Base-by-base conservation (phyloP, 495 filamentous ascomycete species). In the Penicillium parvum region DNA sequence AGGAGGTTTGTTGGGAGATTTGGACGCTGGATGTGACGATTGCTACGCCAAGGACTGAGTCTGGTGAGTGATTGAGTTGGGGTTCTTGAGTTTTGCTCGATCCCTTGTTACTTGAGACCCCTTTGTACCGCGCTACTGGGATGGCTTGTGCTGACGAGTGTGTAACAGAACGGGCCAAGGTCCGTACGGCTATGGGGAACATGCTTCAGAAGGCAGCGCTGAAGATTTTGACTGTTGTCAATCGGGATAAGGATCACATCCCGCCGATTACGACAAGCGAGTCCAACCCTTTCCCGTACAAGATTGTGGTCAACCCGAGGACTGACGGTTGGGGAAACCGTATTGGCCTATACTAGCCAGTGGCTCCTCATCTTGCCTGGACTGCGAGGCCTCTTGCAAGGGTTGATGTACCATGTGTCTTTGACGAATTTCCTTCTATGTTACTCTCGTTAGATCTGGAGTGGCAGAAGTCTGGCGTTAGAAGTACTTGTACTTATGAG, bases 1-100 rank as follows among this genome's bases (percentile, higher is more conserved):
- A 98, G 58, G 91, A 96, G 60, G 81, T 96, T 2, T 92, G 88
- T 53, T 98, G 92, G 92, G 92, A 98, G 73, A 82, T 80, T 49
- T 98, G 92, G 92, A 84, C 84, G 16, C 64, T 97, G 51, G 88
- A 90, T 63, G 87, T 97, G 22, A 95, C 90, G 7, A 78, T 97
- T 18, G 86, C 89, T 2, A 90, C 84, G 37, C 89, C 90, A 22
- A 70, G 84, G 61, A 96, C 88, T 4, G 94, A 97, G 49, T 82
- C 80, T 41, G 91, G 91, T 95, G 73, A 49, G 61, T 59, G 18
- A n/a, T n/a, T n/a, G n/a, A n/a, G 15, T 7, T 12, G 32, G n/a
- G n/a, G n/a, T n/a, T n/a, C n/a, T n/a, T n/a, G n/a, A n/a, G n/a
- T n/a, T n/a, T n/a, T n/a, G n/a, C n/a, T n/a, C n/a, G n/a, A n/a